Conservation (phyloP, 2,329 filamentous ascomycete genomes). For the Nothophaeocryptopus gaeumannii region DNA sequence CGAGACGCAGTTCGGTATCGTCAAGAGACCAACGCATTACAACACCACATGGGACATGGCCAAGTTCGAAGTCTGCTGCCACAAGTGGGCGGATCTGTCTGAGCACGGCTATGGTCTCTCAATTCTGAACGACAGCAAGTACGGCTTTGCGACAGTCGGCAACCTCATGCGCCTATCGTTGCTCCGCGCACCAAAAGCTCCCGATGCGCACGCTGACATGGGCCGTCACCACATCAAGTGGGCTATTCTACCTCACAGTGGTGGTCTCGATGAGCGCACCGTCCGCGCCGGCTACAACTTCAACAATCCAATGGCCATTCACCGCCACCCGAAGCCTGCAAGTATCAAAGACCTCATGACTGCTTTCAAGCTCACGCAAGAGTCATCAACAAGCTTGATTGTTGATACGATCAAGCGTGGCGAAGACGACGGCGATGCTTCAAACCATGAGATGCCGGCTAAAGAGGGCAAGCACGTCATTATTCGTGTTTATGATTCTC, state of each 20-base stretch:
- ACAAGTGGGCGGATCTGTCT: conserved; percentile 88
- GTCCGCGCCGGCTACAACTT: conserved; percentile 84
- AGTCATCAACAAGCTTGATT: conserved; percentile 53
- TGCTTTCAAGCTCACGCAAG: conserved; percentile 61
- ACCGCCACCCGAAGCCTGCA: conserved; percentile 39
- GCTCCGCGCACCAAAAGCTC: conserved; percentile 83
- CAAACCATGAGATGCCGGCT: conserved; percentile 51
- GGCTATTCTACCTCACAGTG: conserved; percentile 82
- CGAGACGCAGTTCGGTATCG: conserved; percentile 89
- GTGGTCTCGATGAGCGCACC: conserved; percentile 67
- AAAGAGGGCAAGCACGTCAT: conserved; percentile 73
- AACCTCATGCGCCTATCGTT: conserved; percentile 87
- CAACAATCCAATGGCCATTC: conserved; percentile 72
- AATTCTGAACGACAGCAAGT: conserved; percentile 92
- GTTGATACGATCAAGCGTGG: conserved; percentile 90
- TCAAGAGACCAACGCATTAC: conserved; percentile 90
- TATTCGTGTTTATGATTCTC: conserved; percentile 78
- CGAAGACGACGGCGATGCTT: conserved; percentile 55
- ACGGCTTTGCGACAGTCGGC: conserved; percentile 87
- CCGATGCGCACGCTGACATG: conserved; percentile 93
- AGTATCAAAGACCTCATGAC: conserved; percentile 37
- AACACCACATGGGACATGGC: conserved; percentile 98
- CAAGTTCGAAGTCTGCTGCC: conserved; percentile 94
- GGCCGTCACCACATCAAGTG: conserved; percentile 77
- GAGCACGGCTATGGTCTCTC: conserved; percentile 87